A percentile compares a stretch with the other conserved stretches of the same genome.
These are phyloP conservation scores for Westerdykella aurantiaca DNA, from an alignment of 2,329 filamentous ascomycete genomes.

Conservation along the genomic window DNA sequence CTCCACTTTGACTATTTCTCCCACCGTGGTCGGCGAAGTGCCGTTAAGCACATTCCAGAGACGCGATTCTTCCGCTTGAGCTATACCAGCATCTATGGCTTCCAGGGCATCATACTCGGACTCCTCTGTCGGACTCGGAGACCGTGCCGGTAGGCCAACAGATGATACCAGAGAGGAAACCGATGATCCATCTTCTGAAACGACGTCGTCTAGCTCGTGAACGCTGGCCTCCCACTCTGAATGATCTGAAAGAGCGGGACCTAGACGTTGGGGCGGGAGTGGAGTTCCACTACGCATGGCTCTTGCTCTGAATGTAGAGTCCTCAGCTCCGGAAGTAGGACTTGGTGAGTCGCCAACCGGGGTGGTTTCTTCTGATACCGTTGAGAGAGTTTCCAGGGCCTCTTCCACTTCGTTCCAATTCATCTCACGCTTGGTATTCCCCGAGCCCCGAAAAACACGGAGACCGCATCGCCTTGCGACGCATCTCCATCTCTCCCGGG, in stretches of 20 bases:
- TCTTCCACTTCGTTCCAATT: constrained; percentile 40
- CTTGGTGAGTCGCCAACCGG: constrained; percentile 17
- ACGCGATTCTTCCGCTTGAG: constrained; percentile 41
- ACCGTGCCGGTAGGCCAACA: background rate
- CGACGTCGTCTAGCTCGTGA: background rate
- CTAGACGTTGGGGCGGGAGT: constrained; percentile 15
- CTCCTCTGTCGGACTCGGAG: background rate
- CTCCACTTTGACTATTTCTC: constrained; percentile 9
- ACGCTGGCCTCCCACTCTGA: constrained; percentile 1
- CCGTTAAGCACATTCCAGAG: constrained; percentile 43
- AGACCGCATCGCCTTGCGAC: constrained; percentile 50
- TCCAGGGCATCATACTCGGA: constrained; percentile 27
- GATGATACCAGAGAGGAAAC: background rate
- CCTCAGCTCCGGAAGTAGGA: constrained; percentile 10
- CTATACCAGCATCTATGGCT: constrained; percentile 43
- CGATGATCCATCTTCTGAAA: background rate
- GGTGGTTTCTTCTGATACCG: constrained; percentile 14
- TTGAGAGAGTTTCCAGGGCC: constrained; percentile 17
- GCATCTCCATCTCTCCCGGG: constrained; percentile 47
- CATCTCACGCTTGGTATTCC: constrained; percentile 34
- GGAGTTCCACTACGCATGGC: constrained; percentile 25
- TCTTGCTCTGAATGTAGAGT: constrained; percentile 14
- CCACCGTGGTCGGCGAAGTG: constrained; percentile 14
- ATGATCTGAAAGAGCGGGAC: constrained; percentile 6
- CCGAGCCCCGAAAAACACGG: constrained; percentile 38